These are phyloP conservation scores for Saprolegnia parasitica DNA, from an alignment of 352 stramenopile species.

Conservation along the genomic window DNA sequence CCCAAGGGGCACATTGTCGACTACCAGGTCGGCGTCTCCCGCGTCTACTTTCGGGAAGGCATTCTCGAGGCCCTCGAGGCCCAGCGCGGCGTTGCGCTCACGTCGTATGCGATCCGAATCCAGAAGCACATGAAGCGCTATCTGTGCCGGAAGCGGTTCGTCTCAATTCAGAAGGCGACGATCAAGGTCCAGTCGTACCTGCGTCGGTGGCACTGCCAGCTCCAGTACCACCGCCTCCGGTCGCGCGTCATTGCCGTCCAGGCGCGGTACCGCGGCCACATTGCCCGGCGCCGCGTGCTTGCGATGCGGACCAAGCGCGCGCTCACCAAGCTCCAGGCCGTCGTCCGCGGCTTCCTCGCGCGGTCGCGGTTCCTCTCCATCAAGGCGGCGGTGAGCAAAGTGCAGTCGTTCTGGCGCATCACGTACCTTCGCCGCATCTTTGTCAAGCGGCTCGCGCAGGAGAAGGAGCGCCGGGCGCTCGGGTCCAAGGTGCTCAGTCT, in stretches of 20 bases:
- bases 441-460: constrained; percentile 73
- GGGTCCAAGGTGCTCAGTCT: constrained; percentile 67
- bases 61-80: constrained; percentile 75
- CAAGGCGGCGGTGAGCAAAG: constrained; percentile 40
- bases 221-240: constrained; percentile 51
- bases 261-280: constrained; percentile 49
- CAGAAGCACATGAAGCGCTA: constrained; percentile 72
- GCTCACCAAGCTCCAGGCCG: constrained; percentile 70
- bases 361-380: constrained; percentile 53
- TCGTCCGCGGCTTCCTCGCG: constrained; percentile 52
- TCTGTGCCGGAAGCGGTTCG: constrained; percentile 49
- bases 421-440: constrained; percentile 70
- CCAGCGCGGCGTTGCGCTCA: constrained; percentile 62
- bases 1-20: constrained; percentile 70
- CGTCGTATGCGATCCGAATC: constrained; percentile 64
- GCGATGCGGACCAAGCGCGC: constrained; percentile 73
- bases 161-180: constrained; percentile 42
- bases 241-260: constrained; percentile 53
- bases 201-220: constrained; percentile 58
- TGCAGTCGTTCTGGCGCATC: constrained; percentile 79
- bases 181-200: constrained; percentile 71
- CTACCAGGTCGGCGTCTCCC: constrained; percentile 79
- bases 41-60: constrained; percentile 83
- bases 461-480: constrained; percentile 69
- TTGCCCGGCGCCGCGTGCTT: constrained; percentile 56